Evolutionary conservation across 768 basidiomycete species (phyloP), one percentile per base, ranked within the genome.

Genomic region (Suillus luteus): DNA sequence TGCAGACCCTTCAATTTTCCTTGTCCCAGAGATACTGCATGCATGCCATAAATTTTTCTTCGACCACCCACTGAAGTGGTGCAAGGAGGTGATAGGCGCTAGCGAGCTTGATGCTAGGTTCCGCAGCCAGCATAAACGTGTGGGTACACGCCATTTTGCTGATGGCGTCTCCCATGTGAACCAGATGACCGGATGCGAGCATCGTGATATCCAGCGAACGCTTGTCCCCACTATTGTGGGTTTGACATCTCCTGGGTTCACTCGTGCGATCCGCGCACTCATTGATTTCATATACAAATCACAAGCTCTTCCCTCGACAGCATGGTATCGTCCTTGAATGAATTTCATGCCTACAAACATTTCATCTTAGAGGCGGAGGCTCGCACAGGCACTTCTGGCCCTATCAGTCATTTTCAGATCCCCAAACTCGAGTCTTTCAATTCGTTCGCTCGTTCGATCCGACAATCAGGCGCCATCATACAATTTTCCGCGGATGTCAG

Each of bases 121-220:
- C 27, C 7, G 15, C 17, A 60, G 59, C 41, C 59, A 60, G 24
- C 59, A 60, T 38, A 60, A 60, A 44, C 70, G 70, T 55, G 69
- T 71, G 17, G 78, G 77, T 2, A 76, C 70, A 65, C 67, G 76
- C 40, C 78, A 79, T 41, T 81, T 80, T 61, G 62, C 65, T 12
- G 70, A 75, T 40, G 80, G 80, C 0, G 74, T 81, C 19, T 77
- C 78, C 19, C 64, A 67, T 15, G 60, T 81, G 27, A 80, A 80
- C 51, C 80, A 81, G 63, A 75, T 78, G 7, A 80, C 81, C 19
- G 79, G 79, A 4, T 59, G 73, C 8, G 78, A 80, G 51, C 77
- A 80, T 59, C 66, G 74, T 0, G 74, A 82, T 31, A 69, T 81
- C 10, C 72, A 81, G 66, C 62, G 71, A 9, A 73, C 72, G 48